Base-by-base conservation (phyloP, 305 asterid species). In the Fraxinus dipetala region DNA sequence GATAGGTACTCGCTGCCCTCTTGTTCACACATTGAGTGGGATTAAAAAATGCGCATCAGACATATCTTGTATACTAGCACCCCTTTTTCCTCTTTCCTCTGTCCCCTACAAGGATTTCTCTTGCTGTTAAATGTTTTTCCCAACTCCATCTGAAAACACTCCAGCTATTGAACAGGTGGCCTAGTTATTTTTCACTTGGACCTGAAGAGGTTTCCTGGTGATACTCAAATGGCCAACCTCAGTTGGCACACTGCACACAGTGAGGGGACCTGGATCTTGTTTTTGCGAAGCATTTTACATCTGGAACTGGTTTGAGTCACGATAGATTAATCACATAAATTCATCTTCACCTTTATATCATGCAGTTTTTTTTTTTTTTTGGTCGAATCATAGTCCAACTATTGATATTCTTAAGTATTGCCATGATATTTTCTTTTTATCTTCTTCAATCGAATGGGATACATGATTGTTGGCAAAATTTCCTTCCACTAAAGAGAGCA, bases 1-100 rank as follows among this genome's bases (percentile, higher is more conserved):
- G 92, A 91, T 84, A 94, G 99, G 98, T 96, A 90, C 79, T 82
- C 76, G 85, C 31, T 63, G 83, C 82, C 80, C 84, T 73, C 78
- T 77, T 31, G 51, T 86, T 82, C 69, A 20, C 56, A 28, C 40
- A 79, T 73, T 85, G 77, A 82, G 77, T 56, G 65, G 36, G 35
- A 67, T 79, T 28, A 38, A 72, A 78, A 24, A 35, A 20, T 35
- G 77, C 40, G 81, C 56, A 32, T 34, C 69, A 28, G 34, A 81
- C 31, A 38, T 54, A 11, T 77, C 72, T 24, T 63, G 34, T 24
- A 63, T 0, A 22, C 7, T 63, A 26, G 34, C 61, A 36, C 56
- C 74, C 16, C 6, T 22, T 59, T 65, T 65, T 72, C 72, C 40
- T 65, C 1, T 65, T 63, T 70, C 72, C 40, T 63, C 2, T 5